Percentiles rank a stretch among this genome's conserved stretches.
Conservation (phyloP, 192 early-diverging fungal species). For the Coemansia sp. region DNA sequence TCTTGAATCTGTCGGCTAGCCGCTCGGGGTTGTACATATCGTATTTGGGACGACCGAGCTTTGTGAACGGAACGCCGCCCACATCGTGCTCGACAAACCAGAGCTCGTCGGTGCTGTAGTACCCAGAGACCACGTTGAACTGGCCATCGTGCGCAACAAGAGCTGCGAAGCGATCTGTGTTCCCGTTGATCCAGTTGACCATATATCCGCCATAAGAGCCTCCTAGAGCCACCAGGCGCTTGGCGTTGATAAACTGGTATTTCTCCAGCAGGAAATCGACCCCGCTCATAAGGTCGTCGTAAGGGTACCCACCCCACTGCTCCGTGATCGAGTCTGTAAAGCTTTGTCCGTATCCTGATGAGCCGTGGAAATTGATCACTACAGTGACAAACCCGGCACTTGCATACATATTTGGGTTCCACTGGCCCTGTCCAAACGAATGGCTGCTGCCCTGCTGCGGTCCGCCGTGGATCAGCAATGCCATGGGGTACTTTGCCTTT, state of each 20-base stretch:
- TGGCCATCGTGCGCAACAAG: conserved; percentile 72
- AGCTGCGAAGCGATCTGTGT: conserved; percentile 60
- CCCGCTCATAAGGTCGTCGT: conserved; percentile 66
- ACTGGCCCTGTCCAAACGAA: conserved; percentile 53
- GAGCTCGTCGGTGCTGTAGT: conserved; percentile 75
- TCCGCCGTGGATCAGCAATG: conserved; percentile 75
- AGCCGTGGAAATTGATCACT: conserved; percentile 71
- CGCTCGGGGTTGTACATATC: conserved; percentile 68
- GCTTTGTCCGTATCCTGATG: conserved; percentile 68
- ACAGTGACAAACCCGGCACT: conserved; percentile 64
- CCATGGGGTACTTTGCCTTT: conserved; percentile 61
- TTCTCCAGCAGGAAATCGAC: conserved; percentile 58
- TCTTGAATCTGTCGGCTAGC: conserved; percentile 66
- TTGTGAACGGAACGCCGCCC: conserved; percentile 61
- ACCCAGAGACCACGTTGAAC: conserved; percentile 58
- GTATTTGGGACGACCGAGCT: conserved; percentile 50
- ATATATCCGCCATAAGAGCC: conserved; percentile 73
- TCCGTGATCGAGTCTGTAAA: conserved; percentile 64
- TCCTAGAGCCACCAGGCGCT: conserved; percentile 58
- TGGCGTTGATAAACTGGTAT: conserved; percentile 52
- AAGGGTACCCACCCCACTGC: conserved; percentile 72
- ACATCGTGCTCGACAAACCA: conserved; percentile 78
- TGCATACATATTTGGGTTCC: conserved; percentile 73
- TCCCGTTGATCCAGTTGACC: conserved; percentile 80
- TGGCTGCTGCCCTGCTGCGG: conserved; percentile 59